Conservation (phyloP, 2,329 filamentous ascomycete species). For the Stromatinia cepivora region DNA sequence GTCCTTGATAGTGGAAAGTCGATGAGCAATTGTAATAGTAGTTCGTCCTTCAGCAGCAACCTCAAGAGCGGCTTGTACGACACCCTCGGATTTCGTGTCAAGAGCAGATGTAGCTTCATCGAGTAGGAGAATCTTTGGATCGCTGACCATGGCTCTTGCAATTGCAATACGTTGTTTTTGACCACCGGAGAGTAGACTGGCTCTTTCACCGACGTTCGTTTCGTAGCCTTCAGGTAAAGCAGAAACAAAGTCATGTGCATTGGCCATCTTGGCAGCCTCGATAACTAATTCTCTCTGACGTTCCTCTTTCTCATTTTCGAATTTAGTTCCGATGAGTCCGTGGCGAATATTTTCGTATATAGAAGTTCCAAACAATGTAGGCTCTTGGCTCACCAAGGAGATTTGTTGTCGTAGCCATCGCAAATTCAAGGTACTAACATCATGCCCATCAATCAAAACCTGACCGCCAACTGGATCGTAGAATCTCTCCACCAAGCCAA, state of each 20-base stretch:
- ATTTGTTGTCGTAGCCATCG: constrained; percentile 92
- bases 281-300: constrained; percentile 70
- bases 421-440: constrained; percentile 79
- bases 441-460: constrained; percentile 78
- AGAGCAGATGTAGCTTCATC: constrained; percentile 94
- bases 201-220: constrained; percentile 92
- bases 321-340: constrained; percentile 80
- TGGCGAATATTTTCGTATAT: constrained; percentile 90
- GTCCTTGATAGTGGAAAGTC: constrained; percentile 88
- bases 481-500: constrained; percentile 90
- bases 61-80: constrained; percentile 91
- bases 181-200: constrained; percentile 87
- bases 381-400: constrained; percentile 89
- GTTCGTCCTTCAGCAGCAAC: constrained; percentile 82
- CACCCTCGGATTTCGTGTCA: constrained; percentile 91
- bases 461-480: constrained; percentile 83
- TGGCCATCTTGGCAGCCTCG: constrained; percentile 83
- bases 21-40: constrained; percentile 94
- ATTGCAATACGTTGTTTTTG: constrained; percentile 98
- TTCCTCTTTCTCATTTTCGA: constrained; percentile 67
- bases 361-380: constrained; percentile 83
- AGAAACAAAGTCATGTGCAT: constrained; percentile 89
- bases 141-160: constrained; percentile 83
- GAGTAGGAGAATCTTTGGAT: constrained; percentile 87
- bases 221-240: constrained; percentile 84